Evolutionary conservation across 2,329 filamentous ascomycete species (phyloP).

Genomic region (Aspergillus sp.): DNA sequence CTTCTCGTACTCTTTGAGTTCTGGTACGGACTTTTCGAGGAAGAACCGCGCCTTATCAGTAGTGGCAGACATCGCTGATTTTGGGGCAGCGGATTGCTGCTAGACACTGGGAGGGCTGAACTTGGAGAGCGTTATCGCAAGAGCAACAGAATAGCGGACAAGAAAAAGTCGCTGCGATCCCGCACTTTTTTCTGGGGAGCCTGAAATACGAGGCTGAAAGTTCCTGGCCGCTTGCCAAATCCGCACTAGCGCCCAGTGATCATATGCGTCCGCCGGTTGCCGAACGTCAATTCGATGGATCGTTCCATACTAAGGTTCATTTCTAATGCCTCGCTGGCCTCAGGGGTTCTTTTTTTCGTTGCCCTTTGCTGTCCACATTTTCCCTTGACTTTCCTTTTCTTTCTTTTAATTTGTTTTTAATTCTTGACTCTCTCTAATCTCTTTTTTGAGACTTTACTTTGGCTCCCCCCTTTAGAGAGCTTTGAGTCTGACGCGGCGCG

Average conservation of each 20-base stretch:
- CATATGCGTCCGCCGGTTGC: constrained; percentile 15
- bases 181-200: constrained; percentile 21
- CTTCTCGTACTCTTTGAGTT: constrained; percentile 86
- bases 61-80: constrained; percentile 68
- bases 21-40: constrained; percentile 86
- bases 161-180: constrained; percentile 36
- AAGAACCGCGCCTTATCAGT: constrained; percentile 95
- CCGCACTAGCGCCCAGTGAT: constrained; percentile 17
- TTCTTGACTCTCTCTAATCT: constrained; percentile 25
- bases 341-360: constrained; percentile 27
- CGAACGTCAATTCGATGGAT: constrained; percentile 16
- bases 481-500: constrained; percentile 24
- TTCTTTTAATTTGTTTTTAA: constrained; percentile 24
- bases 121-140: neutral
- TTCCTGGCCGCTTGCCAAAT: constrained; percentile 17
- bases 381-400: constrained; percentile 20
- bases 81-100: neutral
- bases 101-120: neutral
- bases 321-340: constrained; percentile 23
- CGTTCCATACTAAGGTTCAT: constrained; percentile 9
- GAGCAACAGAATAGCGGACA: constrained; percentile 5
- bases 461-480: constrained; percentile 9
- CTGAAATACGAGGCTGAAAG: constrained; percentile 16
- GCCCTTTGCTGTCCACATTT: constrained; percentile 18
- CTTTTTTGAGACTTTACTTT: constrained; percentile 21